Evolutionary conservation across 1,284 basidiomycete genomes (phyloP), one percentile per base, ranked within the genome.

Genomic region (Butyriboletus appendiculatus): DNA sequence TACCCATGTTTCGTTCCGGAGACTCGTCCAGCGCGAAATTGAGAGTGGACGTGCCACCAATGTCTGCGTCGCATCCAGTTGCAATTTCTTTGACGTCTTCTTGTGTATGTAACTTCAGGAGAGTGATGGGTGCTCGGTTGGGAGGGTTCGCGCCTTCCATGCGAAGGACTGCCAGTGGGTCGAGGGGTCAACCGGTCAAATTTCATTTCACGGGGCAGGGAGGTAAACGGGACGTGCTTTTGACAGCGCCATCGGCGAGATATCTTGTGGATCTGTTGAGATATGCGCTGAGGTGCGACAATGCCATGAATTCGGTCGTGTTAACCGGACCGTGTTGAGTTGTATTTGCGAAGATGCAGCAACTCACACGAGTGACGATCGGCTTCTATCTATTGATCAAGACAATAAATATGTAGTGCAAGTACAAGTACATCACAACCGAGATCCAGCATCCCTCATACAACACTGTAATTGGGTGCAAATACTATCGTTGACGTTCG

Each of bases 1-100:
- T 75, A 34, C 65, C 64, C 24, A 58, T 53, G 57, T 80, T 80
- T 45, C 71, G 69, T 56, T 74, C 71, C 5, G 69, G 73, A 1
- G 71, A 68, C 35, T 79, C 74, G 62, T 88, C 84, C 32, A 92
- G 72, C 48, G 83, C 84, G 34, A 94, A 74, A 58, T 86, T 69
- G 9, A 83, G 85, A 0, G 85, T 86, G 4, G 92, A 92, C n/a
- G 81, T 81, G 2, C 94, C 94, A 2, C 94, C 94, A 48, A 94
- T 86, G 70, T 96, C 94, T 4, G 79, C 79, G 70, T 96, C 93
- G 62, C 86, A 90, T 4, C 93, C 93, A 0, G 81, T 83, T 0
- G 85, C 88, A 58, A 85, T 86, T 28, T 80, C 75, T n/a, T 77
- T 60, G 38, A 91, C 62, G 57, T 88, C 82, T 41, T 80, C 75